Evolutionary conservation across 768 basidiomycete species (phyloP), one percentile per base, ranked within the genome.

Genomic region (Naganishia vaughanmartiniae): DNA sequence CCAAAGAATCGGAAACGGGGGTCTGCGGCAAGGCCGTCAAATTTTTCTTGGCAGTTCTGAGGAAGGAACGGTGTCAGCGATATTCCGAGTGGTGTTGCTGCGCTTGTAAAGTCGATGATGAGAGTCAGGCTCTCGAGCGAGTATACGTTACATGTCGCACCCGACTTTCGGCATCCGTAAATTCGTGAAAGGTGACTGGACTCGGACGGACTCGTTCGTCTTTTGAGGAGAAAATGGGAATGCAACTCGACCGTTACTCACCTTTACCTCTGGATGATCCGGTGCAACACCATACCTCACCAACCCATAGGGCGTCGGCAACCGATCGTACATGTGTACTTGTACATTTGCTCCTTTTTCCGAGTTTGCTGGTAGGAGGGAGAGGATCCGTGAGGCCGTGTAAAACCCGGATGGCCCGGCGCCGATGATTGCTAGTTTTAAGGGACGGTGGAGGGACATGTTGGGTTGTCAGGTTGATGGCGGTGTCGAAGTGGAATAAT

Each of bases 181-280:
- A 15, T 15, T 9, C 42, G 15, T 42, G 42, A 15, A 2, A 42
- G 42, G 42, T 15, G 42, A 42, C 42, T 42, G 7, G 9, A 2
- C 7, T 42, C 42, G 42, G 2, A 15, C 42, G 42, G 42, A 7
- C 14, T 15, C 2, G 2, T 2, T 15, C 42, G 15, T 15, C 42
- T 15, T 42, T 15, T 15, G 7, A 15, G 17, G 42, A 42, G 34
- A 42, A 15, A 42, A 42, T 15, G 15, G 10, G 15, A 11, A 7
- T 42, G 15, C 42, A 2, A 11, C 45, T 33, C 55, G n/a, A 2
- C 42, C 42, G n/a, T 51, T 19, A 76, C 79, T 53, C 74, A 87
- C 95, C 87, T 97, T 99, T 81, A 98, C 94, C 83, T 97, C 95
- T 12, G 96, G 93, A 81, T 98, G 95, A 83, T 98, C 95, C 54